Conservation (phyloP, 371 early-diverging fungal genomes). For the Syncephalastrum sp. region DNA sequence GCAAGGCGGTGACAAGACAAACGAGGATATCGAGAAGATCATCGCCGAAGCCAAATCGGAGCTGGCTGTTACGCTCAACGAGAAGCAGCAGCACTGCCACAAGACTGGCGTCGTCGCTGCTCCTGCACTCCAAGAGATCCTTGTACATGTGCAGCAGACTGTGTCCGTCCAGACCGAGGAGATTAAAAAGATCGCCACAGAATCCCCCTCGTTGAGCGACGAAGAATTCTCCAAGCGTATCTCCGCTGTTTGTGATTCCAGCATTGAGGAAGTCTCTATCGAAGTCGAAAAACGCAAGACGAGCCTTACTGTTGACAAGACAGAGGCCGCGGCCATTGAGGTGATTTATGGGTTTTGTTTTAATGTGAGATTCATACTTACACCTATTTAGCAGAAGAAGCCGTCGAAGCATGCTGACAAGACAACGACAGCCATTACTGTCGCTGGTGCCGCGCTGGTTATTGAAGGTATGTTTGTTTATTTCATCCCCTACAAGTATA, state of each 20-base stretch:
- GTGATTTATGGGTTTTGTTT: too few relatives aligned
- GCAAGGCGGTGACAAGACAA: conserved; percentile 29
- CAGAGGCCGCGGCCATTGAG: too few relatives aligned
- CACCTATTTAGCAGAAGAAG: too few relatives aligned
- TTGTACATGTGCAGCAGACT: conserved; percentile 11
- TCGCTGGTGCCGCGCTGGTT: neutral
- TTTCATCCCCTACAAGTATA: neutral
- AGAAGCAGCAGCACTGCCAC: conserved; percentile 19
- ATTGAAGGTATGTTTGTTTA: neutral
- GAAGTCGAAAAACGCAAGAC: conserved; percentile 12
- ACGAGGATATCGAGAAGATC: conserved; percentile 24
- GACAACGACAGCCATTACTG: neutral
- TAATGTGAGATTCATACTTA: too few relatives aligned
- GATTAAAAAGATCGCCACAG: conserved; percentile 5
- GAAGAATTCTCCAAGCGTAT: conserved; percentile 1
- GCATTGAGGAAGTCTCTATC: conserved; percentile 3
- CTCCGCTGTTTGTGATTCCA: conserved; percentile 1
- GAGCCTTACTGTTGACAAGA: neutral
- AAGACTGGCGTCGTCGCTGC: conserved; percentile 17
- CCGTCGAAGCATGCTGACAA: neutral
- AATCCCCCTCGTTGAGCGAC: neutral
- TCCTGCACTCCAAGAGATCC: conserved; percentile 22
- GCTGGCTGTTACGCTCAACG: conserved; percentile 8
- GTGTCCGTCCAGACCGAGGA: conserved; percentile 14
- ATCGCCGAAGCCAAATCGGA: conserved; percentile 16